Evolutionary conservation across 371 early-diverging fungal genomes (phyloP).

Genomic region (Mucor lusitanicus): DNA sequence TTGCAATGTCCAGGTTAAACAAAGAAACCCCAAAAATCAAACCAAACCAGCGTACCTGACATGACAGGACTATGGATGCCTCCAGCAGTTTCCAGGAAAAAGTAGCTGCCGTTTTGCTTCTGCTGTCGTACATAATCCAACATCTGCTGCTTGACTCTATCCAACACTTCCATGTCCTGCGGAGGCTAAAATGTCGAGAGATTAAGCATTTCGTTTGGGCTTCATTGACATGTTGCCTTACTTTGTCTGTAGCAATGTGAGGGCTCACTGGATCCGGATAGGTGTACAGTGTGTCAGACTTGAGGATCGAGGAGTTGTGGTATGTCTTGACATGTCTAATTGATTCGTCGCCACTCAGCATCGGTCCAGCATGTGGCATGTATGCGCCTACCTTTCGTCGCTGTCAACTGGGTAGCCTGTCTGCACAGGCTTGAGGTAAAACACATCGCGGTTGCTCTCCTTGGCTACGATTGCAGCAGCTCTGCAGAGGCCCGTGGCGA

Average conservation of each 20-base stretch:
- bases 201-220: not conserved
- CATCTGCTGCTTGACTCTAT: conserved; percentile 43
- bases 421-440: conserved; percentile 83
- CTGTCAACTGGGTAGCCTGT: conserved; percentile 83
- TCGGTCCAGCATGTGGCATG: not conserved
- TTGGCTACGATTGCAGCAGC: conserved; percentile 56
- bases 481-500: conserved; percentile 68
- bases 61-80: conserved; percentile 81
- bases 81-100: conserved; percentile 71
- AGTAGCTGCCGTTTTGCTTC: conserved; percentile 45
- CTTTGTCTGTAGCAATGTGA: conserved; percentile 66
- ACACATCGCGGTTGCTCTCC: conserved; percentile 49
- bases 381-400: conserved; percentile 62
- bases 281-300: conserved; percentile 59
- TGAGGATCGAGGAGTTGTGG: conserved; percentile 34
- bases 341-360: not conserved
- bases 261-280: conserved; percentile 82
- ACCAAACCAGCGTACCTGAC: conserved; percentile 55
- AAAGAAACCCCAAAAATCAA: not conserved
- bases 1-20: not conserved
- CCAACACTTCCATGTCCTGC: conserved; percentile 49
- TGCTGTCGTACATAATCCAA: conserved; percentile 33
- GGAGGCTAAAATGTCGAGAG: conserved; percentile 38
- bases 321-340: conserved; percentile 64
- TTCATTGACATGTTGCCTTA: conserved; percentile 22